Percentiles rank a stretch among this genome's conserved stretches.
phyloP scores from a whole-genome alignment of 495 filamentous ascomycete species.

The Podospora conica region DNA sequence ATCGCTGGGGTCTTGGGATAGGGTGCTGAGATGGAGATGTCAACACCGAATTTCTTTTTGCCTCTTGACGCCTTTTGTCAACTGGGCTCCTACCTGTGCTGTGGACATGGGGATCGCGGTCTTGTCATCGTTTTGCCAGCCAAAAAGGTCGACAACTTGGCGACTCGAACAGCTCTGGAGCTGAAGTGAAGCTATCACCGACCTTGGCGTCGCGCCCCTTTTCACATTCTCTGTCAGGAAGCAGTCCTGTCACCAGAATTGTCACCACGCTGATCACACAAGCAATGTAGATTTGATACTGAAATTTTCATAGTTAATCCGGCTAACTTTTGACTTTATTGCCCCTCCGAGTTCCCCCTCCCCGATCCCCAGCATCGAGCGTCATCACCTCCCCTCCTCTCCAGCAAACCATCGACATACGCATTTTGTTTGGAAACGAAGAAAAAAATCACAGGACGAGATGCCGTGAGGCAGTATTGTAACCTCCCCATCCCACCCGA shows the following conservation, averaged over 20 bases:
- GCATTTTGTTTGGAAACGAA: constrained; percentile 5
- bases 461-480: constrained; percentile 43
- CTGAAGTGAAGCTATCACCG: neutral
- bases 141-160: neutral
- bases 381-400: neutral
- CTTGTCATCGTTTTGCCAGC: neutral
- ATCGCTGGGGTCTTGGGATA: constrained; percentile 44
- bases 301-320: neutral
- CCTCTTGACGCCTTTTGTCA: neutral
- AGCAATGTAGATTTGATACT: neutral
- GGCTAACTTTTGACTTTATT: neutral
- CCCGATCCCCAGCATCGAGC: neutral
- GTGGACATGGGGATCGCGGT: neutral
- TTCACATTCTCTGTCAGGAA: no score
- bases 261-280: neutral
- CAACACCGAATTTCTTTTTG: constrained; percentile 36
- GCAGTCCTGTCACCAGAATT: no score
- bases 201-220: neutral
- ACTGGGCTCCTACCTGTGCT: no score
- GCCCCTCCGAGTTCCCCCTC: neutral
- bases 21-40: constrained; percentile 42
- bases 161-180: neutral
- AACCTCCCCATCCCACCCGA: constrained; percentile 6
- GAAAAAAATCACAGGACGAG: constrained; percentile 25
- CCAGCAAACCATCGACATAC: neutral